Evolutionary conservation across 495 filamentous ascomycete species (phyloP), one percentile per base, ranked within the genome.

Genomic region (Neurospora sp.): DNA sequence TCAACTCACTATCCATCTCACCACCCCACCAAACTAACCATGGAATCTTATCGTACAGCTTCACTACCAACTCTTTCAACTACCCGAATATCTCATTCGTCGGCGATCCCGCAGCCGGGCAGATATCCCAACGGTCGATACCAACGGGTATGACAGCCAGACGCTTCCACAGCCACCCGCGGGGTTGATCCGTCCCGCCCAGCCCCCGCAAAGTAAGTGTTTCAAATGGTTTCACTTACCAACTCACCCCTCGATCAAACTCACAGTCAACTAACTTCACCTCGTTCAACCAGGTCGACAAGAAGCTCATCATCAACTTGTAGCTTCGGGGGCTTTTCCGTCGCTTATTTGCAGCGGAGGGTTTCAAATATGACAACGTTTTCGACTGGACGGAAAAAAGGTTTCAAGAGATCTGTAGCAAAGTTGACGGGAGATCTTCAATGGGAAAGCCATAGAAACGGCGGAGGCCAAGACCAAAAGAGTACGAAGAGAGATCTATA

Each of bases 201-300:
- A 27, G n/a, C 2, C 2, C 42, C 46, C 20, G 46, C 10, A 53
- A 20, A 2, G 22, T 31, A 31, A 31, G 53, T 27, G 11, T 27
- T 31, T 16, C 22, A 14, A 16, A 7, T 53, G 5, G 5, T 27
- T 20, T 22, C 46, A 22, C 12, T 61, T 61, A 16, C 12, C 6
- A 27, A 2, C 53, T 61, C 22, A 61, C 11, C 22, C 22, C 12
- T 7, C 5, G 0, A 9, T 31, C 22, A 0, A 3, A 61, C 20
- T 35, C n/a, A n/a, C n/a, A n/a, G 0, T 31, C 22, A 61, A 31
- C 53, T 18, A 18, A 61, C 53, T 31, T 3, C 5, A 0, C 6
- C 5, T 16, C 6, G 0, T 61, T 61, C 0, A 0, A 0, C 53
- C 22, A 61, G 53, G 5, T 16, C 0, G 12, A 0, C 53, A 31